Base-by-base conservation (phyloP, 2,329 filamentous ascomycete species). In the Aphanocladium album region DNA sequence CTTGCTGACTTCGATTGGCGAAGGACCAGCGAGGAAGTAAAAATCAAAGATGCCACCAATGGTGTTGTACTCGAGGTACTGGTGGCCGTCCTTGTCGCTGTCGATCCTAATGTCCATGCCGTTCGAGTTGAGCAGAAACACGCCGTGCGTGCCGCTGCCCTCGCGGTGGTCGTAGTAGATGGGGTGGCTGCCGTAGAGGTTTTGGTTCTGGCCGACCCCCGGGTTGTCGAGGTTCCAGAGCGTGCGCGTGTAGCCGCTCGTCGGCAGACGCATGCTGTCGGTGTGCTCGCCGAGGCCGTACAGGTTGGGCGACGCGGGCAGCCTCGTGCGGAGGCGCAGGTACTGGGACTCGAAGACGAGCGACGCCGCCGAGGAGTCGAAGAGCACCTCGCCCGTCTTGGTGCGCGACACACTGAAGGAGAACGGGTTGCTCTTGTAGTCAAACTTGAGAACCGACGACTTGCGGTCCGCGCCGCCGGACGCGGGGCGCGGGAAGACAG, bases 31-130 rank as follows among this genome's bases (percentile, higher is more conserved):
- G 68, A 89, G 89, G 74, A 95, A 90, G 72, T 90, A 93, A 19
- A 95, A 77, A 69, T 95, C 90, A 58, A 95, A 84, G 55, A 81
- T 87, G 23, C 91, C 91, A 57, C 91, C 91, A 0, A 96, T 74
- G 0, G 86, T 85, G 70, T 93, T 91, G 76, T 93, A 95, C 73
- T 93, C 89, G 19, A 95, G 82, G 63, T 88, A 91, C 69, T 93
- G 86, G 5, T 80, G 78, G 45, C 79, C 74, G 8, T 76, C 73
- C n/a, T n/a, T n/a, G 0, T 82, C 83, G 64, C 85, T 82, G 81
- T 65, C 89, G 81, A 93, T 77, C 2, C 91, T 73, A 8, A 91
- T 76, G 65, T 95, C 90, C 72, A 91, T 88, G 2, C 84, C 87
- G 69, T 95, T 90, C 1, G 87, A 81, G 69, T 93, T 95, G 39